These are phyloP conservation scores for Globisporangium acanthophoron DNA, from an alignment of 352 stramenopile species.

Conservation along the genomic window DNA sequence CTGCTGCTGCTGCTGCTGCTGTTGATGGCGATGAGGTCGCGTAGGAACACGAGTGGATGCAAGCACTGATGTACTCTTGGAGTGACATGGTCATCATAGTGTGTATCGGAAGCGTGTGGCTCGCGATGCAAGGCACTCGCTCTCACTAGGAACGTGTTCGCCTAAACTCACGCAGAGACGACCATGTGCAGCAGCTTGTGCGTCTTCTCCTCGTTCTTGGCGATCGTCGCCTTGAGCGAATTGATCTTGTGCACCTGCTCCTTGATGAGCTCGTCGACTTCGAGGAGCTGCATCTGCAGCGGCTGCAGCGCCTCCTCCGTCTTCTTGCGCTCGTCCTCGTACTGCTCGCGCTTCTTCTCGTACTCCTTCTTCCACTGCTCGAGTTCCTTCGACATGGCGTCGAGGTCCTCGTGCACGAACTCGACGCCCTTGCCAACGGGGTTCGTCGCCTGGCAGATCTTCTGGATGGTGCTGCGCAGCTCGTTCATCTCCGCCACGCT, in stretches of 20 bases:
- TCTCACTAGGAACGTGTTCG: neutral
- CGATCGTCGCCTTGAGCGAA: conserved; percentile 87
- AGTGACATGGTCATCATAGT: too few relatives aligned
- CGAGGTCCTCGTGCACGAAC: conserved; percentile 92
- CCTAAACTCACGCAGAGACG: conserved; percentile 44
- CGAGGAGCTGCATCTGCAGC: conserved; percentile 73
- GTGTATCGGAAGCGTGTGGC: too few relatives aligned
- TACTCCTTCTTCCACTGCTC: conserved; percentile 89
- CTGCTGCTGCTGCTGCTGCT: too few relatives aligned
- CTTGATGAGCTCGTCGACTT: conserved; percentile 89
- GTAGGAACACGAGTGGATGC: neutral
- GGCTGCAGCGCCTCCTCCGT: conserved; percentile 82
- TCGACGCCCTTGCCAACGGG: conserved; percentile 91
- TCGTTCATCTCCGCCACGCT: conserved; percentile 73
- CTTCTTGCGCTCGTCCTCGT: conserved; percentile 82
- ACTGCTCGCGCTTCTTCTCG: conserved; percentile 62
- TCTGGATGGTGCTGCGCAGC: conserved; percentile 80
- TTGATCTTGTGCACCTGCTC: conserved; percentile 91
- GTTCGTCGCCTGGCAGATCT: conserved; percentile 89
- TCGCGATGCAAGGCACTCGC: neutral
- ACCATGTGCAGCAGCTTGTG: conserved; percentile 86
- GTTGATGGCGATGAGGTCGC: neutral
- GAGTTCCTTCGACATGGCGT: conserved; percentile 92
- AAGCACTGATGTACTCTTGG: neutral
- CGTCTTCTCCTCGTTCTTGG: conserved; percentile 92